phyloP scores from a whole-genome alignment of 202 grass and related monocot species.

The Schoenoplectus tabernaemontani region DNA sequence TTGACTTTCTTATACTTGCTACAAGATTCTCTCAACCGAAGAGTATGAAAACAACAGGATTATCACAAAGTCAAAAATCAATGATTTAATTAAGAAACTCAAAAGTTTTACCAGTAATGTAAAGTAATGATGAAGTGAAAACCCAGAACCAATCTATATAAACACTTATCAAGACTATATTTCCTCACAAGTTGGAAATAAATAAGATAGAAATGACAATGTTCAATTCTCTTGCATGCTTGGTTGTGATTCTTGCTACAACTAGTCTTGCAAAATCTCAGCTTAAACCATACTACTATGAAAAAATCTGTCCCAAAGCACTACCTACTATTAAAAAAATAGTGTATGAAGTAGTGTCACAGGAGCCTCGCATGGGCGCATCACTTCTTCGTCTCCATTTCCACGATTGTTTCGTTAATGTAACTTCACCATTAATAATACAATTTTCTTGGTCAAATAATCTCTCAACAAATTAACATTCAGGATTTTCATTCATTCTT shows the following conservation, averaged over 20 bases:
- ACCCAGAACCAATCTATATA: constrained; percentile 7
- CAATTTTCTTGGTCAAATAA: background rate
- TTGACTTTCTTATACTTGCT: constrained; percentile 19
- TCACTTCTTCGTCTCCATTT: constrained; percentile 39
- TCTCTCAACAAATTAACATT: background rate
- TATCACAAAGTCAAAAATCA: background rate
- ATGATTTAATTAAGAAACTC: background rate
- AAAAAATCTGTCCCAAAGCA: constrained; percentile 29
- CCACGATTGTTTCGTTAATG: constrained; percentile 43
- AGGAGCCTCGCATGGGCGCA: constrained; percentile 29
- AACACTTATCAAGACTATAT: background rate
- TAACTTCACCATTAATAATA: background rate
- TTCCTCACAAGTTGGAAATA: constrained; percentile 3
- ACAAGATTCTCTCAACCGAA: constrained; percentile 14
- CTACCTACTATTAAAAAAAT: constrained; percentile 26
- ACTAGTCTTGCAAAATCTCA: constrained; percentile 10
- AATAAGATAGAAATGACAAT: constrained; percentile 15
- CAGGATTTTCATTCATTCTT: background rate
- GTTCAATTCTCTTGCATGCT: constrained; percentile 13
- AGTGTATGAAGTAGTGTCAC: constrained; percentile 22
- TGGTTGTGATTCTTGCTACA: constrained; percentile 7
- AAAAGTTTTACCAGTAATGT: background rate
- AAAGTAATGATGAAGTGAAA: background rate
- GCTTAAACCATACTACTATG: constrained; percentile 27
- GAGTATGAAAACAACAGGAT: background rate